phyloP scores from a whole-genome alignment of 2,329 filamentous ascomycete genomes.

The Xylaria sp. region DNA sequence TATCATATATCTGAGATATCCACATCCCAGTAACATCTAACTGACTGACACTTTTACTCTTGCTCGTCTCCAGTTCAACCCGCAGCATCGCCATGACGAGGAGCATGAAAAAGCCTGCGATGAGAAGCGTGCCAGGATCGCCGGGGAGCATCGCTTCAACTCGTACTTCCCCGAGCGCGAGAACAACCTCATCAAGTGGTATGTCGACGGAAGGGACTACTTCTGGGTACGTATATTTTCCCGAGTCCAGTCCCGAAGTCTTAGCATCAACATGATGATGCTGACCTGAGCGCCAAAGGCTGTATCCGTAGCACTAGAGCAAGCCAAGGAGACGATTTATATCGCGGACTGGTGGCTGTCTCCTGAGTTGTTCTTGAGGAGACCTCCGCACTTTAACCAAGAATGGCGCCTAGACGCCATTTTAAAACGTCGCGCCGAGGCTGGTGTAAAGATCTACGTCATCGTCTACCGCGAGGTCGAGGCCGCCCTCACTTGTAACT shows the following conservation, averaged over 20 bases:
- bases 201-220: slow-evolving; percentile 94
- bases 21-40: neutral
- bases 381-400: slow-evolving; percentile 84
- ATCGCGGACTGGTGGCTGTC: slow-evolving; percentile 98
- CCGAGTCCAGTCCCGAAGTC: neutral
- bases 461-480: slow-evolving; percentile 91
- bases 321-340: slow-evolving; percentile 92
- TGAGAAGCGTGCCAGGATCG: slow-evolving; percentile 77
- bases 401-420: slow-evolving; percentile 88
- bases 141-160: slow-evolving; percentile 82
- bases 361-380: slow-evolving; percentile 84
- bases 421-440: slow-evolving; percentile 88
- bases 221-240: slow-evolving; percentile 71
- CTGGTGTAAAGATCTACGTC: slow-evolving; percentile 93
- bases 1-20: neutral
- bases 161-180: slow-evolving; percentile 90
- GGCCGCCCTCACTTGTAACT: slow-evolving; percentile 89
- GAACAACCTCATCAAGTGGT: slow-evolving; percentile 93
- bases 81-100: slow-evolving; percentile 92
- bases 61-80: slow-evolving; percentile 71
- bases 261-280: neutral
- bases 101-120: slow-evolving; percentile 88
- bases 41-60: slow-evolving; percentile 35
- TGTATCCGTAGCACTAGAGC: slow-evolving; percentile 88
- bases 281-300: slow-evolving; percentile 56